phyloP scores from a whole-genome alignment of 2,329 filamentous ascomycete species.

The Fusarium sp. region DNA sequence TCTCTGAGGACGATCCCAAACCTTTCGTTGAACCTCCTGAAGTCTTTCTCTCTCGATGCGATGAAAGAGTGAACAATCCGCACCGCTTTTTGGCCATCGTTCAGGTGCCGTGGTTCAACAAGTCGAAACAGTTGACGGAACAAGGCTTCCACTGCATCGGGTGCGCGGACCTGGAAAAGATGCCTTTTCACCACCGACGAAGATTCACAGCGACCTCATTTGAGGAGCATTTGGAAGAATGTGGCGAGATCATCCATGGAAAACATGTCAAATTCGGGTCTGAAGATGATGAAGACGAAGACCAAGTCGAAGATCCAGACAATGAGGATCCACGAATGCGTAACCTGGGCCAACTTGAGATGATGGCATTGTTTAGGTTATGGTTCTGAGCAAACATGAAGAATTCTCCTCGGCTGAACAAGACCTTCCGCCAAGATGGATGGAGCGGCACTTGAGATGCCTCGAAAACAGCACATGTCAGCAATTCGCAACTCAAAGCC shows the following conservation, averaged over 20 bases:
- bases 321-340: neutral
- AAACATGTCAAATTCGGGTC: neutral
- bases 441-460: slow-evolving; percentile 4
- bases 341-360: neutral
- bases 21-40: neutral
- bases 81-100: slow-evolving; percentile 8
- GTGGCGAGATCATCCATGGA: neutral
- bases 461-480: neutral
- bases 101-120: slow-evolving; percentile 4
- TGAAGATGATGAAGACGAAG: neutral
- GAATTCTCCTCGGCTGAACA: neutral
- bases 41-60: neutral
- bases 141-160: slow-evolving; percentile 2
- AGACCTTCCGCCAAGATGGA: slow-evolving; percentile 6
- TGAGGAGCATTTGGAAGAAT: neutral
- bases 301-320: neutral
- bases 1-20: neutral
- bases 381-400: neutral
- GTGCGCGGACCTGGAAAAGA: neutral
- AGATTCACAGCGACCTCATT: slow-evolving; percentile 2
- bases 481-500: neutral
- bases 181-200: slow-evolving; percentile 2
- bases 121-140: neutral
- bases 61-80: slow-evolving; percentile 3
- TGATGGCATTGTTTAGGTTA: neutral